Evolutionary conservation across 139 green algal genomes (phyloP).

Genomic region (Pleodorina starrii): DNA sequence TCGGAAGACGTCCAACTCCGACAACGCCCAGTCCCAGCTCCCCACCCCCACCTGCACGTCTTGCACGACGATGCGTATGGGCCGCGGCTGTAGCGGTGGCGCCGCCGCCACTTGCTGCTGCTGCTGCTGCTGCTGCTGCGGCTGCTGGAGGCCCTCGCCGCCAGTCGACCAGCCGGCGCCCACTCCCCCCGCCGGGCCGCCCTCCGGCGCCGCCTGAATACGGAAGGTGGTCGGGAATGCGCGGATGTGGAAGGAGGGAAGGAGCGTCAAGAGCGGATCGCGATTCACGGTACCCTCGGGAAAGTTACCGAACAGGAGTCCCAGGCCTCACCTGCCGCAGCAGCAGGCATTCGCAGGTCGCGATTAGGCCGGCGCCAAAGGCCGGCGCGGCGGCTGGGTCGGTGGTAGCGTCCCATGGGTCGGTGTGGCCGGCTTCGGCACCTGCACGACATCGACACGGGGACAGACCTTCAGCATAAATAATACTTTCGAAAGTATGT

Average conservation of each 20-base stretch:
- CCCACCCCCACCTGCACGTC: constrained; percentile 60
- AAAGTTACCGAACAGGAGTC: no score
- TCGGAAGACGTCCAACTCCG: no score
- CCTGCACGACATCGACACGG: not conserved
- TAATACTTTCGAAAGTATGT: no score
- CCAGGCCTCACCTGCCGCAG: not conserved
- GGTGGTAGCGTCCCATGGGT: not conserved
- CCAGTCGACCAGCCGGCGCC: not conserved
- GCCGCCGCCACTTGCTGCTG: not conserved
- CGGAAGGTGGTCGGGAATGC: no score
- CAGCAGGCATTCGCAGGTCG: constrained; percentile 27
- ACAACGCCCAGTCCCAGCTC: no score
- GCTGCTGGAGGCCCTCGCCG: no score
- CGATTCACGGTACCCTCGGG: no score
- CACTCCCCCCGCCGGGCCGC: not conserved
- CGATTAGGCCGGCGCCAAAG: constrained; percentile 31
- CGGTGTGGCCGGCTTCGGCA: not conserved
- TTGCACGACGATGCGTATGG: constrained; percentile 64
- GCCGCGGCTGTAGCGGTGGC: constrained; percentile 10
- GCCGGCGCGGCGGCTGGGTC: not conserved
- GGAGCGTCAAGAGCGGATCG: no score
- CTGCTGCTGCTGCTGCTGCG: not conserved
- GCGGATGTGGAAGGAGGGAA: no score
- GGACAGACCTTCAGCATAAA: no score
- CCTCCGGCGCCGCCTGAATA: not conserved